A percentile compares a stretch with the other conserved stretches of the same genome.
phyloP scores from a whole-genome alignment of 2,329 filamentous ascomycete genomes.

The Talaromyces sp. region DNA sequence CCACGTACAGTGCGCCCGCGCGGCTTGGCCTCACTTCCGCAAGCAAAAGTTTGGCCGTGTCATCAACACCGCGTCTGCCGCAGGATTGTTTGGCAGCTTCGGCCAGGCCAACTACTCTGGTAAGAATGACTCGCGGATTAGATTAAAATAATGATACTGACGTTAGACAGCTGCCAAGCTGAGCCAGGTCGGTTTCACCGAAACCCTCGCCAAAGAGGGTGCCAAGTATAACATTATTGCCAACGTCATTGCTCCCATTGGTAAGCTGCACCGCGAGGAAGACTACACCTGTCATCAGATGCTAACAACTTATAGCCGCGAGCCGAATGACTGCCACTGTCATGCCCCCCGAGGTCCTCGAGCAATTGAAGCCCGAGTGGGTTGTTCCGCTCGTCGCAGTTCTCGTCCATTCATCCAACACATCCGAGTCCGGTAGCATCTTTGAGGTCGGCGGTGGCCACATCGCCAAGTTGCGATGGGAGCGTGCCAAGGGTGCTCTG shows the following conservation, averaged over 20 bases:
- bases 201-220: constrained; percentile 96
- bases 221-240: constrained; percentile 94
- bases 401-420: constrained; percentile 81
- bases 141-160: constrained; percentile 15
- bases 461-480: constrained; percentile 90
- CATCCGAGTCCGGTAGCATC: constrained; percentile 76
- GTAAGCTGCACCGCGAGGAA: constrained; percentile 22
- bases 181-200: constrained; percentile 91
- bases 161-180: constrained; percentile 71
- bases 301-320: constrained; percentile 56
- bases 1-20: constrained; percentile 64
- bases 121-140: constrained; percentile 20
- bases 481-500: constrained; percentile 82
- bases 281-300: neutral
- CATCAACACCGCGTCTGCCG: constrained; percentile 95
- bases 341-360: constrained; percentile 89
- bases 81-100: constrained; percentile 91
- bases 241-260: constrained; percentile 91
- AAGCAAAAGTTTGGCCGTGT: constrained; percentile 98
- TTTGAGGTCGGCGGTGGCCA: constrained; percentile 93
- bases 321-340: constrained; percentile 93
- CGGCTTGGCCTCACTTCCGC: constrained; percentile 95
- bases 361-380: constrained; percentile 86
- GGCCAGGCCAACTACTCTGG: constrained; percentile 93
- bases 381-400: constrained; percentile 88